These are phyloP conservation scores for Aspergillus bridgeri DNA, from an alignment of 495 filamentous ascomycete genomes.

Conservation along the genomic window DNA sequence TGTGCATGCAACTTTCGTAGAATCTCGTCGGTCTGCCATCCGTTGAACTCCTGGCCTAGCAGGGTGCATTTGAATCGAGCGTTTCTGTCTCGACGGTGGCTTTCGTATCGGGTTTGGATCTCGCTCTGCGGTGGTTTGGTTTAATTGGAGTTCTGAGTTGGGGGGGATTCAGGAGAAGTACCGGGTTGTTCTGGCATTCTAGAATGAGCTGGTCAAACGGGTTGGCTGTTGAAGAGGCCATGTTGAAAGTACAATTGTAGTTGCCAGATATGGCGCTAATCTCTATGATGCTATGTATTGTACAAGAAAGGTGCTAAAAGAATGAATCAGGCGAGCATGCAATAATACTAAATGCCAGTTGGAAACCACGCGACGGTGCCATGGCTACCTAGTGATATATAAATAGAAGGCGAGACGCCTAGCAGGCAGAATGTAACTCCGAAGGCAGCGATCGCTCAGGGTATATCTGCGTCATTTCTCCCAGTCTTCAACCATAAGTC, in stretches of 20 bases:
- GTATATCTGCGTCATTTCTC: no score
- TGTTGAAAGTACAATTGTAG: not conserved
- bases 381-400: not conserved
- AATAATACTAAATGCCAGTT: not conserved
- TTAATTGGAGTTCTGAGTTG: conserved; percentile 2
- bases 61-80: conserved; percentile 65
- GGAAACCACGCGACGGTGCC: not conserved
- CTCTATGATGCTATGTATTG: not conserved
- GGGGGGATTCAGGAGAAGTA: conserved; percentile 26
- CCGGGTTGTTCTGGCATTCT: conserved; percentile 55
- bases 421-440: no score
- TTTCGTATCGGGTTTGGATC: conserved; percentile 69
- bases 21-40: conserved; percentile 71
- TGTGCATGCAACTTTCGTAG: conserved; percentile 55
- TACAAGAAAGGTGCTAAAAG: no score
- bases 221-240: conserved; percentile 40
- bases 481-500: no score
- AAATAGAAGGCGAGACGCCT: not conserved
- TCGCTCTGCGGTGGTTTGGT: conserved; percentile 44
- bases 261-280: conserved; percentile 23
- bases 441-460: no score
- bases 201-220: conserved; percentile 75
- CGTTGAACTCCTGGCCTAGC: conserved; percentile 61
- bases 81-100: conserved; percentile 71
- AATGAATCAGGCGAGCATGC: no score